A percentile compares a stretch with the other conserved stretches of the same genome.
These are phyloP conservation scores for Mimosa bimucronata DNA, from an alignment of 306 rosid species.

Conservation along the genomic window DNA sequence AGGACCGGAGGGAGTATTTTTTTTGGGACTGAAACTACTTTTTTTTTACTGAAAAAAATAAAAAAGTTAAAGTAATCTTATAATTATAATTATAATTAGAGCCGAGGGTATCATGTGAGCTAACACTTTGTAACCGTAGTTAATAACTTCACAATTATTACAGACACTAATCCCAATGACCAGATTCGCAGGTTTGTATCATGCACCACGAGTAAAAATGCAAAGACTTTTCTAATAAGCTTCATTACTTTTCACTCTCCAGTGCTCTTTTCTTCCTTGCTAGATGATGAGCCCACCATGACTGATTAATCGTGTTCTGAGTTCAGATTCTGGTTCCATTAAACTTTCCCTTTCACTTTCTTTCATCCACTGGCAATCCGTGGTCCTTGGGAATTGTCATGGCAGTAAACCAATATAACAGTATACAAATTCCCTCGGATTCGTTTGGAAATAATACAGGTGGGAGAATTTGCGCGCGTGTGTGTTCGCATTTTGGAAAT, in stretches of 20 bases:
- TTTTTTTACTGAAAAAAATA: no score
- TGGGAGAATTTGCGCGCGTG: background rate
- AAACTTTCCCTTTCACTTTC: background rate
- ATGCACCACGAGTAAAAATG: background rate
- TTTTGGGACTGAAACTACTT: no score
- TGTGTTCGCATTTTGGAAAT: background rate
- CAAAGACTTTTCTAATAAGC: background rate
- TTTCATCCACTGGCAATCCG: background rate
- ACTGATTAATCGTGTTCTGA: background rate
- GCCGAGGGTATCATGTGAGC: no score
- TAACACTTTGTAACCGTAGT: no score
- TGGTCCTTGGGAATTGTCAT: slow-evolving; percentile 5
- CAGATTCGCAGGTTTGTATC: background rate
- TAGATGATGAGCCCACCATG: background rate
- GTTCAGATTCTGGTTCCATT: background rate
- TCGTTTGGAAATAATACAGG: background rate
- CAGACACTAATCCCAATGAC: no score
- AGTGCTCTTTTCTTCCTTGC: no score
- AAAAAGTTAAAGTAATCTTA: no score
- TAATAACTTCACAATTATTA: no score
- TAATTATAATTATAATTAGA: no score
- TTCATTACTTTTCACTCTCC: background rate
- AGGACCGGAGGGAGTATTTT: no score
- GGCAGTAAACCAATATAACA: background rate
- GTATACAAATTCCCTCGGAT: slow-evolving; percentile 3